Evolutionary conservation across 2,329 filamentous ascomycete genomes (phyloP).

Genomic region (Aspergillus texensis): DNA sequence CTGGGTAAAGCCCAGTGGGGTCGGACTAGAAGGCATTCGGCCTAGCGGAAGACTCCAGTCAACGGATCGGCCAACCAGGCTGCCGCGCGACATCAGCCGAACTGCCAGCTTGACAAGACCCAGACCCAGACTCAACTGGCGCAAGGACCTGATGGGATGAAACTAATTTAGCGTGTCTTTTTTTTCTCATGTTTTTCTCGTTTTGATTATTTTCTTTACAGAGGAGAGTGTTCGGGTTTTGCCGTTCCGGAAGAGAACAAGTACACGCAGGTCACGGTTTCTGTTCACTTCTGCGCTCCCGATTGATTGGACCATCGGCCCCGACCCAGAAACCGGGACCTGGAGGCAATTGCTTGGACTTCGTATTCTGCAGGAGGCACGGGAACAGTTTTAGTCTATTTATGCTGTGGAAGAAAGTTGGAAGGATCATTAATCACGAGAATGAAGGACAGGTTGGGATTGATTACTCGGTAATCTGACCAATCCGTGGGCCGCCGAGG

Average conservation of each 20-base stretch:
- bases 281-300: neutral
- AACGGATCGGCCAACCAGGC: neutral
- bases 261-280: neutral
- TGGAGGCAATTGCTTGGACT: neutral
- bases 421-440: constrained; percentile 7
- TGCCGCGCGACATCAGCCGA: constrained; percentile 1
- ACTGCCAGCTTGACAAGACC: neutral
- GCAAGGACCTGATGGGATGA: neutral
- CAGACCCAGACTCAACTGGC: neutral
- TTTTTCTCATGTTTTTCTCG: neutral
- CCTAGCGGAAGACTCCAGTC: neutral
- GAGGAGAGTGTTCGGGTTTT: neutral
- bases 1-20: constrained; percentile 11
- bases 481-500: neutral
- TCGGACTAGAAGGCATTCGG: neutral
- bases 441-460: neutral
- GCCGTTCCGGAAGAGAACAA: neutral
- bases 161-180: constrained; percentile 1
- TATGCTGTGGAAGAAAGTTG: neutral
- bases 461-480: neutral
- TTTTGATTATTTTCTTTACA: neutral
- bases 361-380: constrained; percentile 5
- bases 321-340: neutral
- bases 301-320: neutral
- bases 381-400: neutral